Evolutionary conservation across 108 stramenopile species (phyloP).

Genomic region (Cyclotella atomus): DNA sequence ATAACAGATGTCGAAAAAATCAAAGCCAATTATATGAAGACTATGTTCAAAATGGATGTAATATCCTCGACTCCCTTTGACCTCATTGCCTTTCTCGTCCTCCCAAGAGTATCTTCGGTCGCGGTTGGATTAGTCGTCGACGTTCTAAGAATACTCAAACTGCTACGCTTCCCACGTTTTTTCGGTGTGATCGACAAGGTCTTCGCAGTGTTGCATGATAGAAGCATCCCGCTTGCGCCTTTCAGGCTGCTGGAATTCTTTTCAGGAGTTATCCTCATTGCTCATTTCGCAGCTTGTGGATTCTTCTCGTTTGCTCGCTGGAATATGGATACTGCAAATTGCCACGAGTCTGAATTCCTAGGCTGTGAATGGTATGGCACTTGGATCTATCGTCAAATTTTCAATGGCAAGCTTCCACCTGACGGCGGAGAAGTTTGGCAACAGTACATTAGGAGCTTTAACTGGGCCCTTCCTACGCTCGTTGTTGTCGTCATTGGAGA

Average conservation of each 20-base stretch:
- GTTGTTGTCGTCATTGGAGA: slow-evolving; percentile 66
- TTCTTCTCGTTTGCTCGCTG: slow-evolving; percentile 55
- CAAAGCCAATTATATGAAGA: slow-evolving; percentile 25
- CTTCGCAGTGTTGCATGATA: slow-evolving; percentile 31
- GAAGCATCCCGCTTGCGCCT: slow-evolving; percentile 27
- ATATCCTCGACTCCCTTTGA: slow-evolving; percentile 46
- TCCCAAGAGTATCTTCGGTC: background rate
- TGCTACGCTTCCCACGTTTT: slow-evolving; percentile 38
- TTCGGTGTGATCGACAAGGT: slow-evolving; percentile 12
- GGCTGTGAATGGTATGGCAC: slow-evolving; percentile 51
- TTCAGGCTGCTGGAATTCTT: slow-evolving; percentile 45
- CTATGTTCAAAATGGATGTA: slow-evolving; percentile 37
- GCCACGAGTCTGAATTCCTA: background rate
- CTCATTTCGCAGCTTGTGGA: slow-evolving; percentile 62
- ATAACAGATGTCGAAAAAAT: slow-evolving; percentile 34
- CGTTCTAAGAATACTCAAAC: slow-evolving; percentile 47
- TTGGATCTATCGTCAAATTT: slow-evolving; percentile 61
- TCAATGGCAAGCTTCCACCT: slow-evolving; percentile 39
- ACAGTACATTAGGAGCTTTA: slow-evolving; percentile 56
- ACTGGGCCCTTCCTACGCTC: slow-evolving; percentile 70
- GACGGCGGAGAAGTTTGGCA: slow-evolving; percentile 43
- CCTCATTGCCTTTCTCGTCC: slow-evolving; percentile 12
- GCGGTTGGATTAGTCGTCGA: slow-evolving; percentile 19
- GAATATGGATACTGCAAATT: no score
- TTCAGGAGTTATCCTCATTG: slow-evolving; percentile 47